Evolutionary conservation across 768 basidiomycete species (phyloP), one percentile per base, ranked within the genome.

Genomic region (Collybia mongolica): DNA sequence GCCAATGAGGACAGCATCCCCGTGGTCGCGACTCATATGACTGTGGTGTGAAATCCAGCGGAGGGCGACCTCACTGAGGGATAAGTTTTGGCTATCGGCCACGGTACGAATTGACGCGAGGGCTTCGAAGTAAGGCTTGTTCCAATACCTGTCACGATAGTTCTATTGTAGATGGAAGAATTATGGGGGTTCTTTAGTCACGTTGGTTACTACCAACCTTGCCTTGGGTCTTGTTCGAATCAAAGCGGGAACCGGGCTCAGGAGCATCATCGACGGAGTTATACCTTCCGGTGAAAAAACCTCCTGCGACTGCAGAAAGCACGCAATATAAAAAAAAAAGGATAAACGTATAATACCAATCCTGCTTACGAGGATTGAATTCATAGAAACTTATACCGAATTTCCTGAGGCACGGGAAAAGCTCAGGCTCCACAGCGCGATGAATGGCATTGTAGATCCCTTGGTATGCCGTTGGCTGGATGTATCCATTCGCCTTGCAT

Each of bases 201-300:
- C 26, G 29, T 52, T 28, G 36, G 35, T 20, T 23, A 12, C 5
- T 14, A 44, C 54, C n/a, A 47, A 80, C 78, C 65, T 74, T 55
- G 7, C 82, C 83, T 56, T 80, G 79, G 12, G 29, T 39, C 41
- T 63, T 70, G 14, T 63, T 60, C 0, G 75, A 68, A 52, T 84
- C 81, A 56, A 85, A 85, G n/a, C 83, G 73, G 9, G 79, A 79
- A 15, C 83, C 82, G 18, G 69, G 52, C 52, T 82, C 80, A 23
- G 70, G 66, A 6, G 63, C 32, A 50, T 72, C 74, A 5, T 75
- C 66, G 6, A 66, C 46, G 0, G 71, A 72, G 7, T 55, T 56
- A 45, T 83, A 71, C 50, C 81, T 77, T 0, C 81, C 81, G 0
- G 82, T 81, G 52, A 84, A 79, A 51, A 83, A 75, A 0, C 82